Evolutionary conservation across 108 stramenopile species (phyloP).

Genomic region (Conticribra weissflogii): DNA sequence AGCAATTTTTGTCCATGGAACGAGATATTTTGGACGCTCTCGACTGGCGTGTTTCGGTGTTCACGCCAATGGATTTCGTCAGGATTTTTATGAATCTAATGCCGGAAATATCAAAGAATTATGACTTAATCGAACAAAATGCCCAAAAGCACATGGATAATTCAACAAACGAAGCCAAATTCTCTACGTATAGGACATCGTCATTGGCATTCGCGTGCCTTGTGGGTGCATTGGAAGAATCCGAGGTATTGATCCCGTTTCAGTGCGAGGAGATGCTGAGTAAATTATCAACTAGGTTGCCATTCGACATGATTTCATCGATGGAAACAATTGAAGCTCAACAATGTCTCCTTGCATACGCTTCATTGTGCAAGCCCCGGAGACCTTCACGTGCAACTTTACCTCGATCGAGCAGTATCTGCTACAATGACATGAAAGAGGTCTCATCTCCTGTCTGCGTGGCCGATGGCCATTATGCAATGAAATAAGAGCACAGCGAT

Average conservation of each 20-base stretch:
- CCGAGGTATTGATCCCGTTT: neutral
- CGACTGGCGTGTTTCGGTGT: conserved; percentile 45
- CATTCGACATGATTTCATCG: neutral
- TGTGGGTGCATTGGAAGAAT: neutral
- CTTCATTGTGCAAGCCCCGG: neutral
- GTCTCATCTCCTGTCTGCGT: neutral
- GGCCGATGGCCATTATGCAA: too few relatives aligned
- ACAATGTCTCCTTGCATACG: neutral
- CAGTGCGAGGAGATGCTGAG: neutral
- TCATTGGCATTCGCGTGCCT: neutral
- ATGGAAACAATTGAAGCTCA: neutral
- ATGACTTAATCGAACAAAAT: neutral
- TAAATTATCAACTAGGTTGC: neutral
- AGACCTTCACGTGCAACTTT: neutral
- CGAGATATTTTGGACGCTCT: conserved; percentile 40
- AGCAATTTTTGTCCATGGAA: conserved; percentile 40
- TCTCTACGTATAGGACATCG: neutral
- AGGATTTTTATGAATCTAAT: conserved; percentile 32
- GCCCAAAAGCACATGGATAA: neutral
- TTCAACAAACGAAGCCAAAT: neutral
- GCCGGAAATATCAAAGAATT: neutral
- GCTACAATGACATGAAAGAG: neutral
- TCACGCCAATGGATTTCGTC: conserved; percentile 47
- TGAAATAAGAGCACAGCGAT: too few relatives aligned
- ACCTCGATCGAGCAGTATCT: neutral